Evolutionary conservation across 1,284 basidiomycete species (phyloP).

Genomic region (Tilletia caries): DNA sequence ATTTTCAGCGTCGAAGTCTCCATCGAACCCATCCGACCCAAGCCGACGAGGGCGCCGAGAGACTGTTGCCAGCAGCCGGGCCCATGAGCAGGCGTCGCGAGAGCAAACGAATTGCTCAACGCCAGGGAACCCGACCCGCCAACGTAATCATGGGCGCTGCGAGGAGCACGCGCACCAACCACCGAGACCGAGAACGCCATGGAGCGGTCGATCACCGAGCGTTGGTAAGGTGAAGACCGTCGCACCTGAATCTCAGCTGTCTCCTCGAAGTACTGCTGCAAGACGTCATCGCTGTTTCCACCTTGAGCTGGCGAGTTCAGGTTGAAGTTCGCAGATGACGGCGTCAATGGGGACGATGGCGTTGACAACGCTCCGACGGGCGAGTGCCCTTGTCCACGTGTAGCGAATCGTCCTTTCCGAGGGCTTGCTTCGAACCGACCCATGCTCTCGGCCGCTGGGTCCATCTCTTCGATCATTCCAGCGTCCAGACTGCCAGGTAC

Average conservation of each 20-base stretch:
- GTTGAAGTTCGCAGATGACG: background rate
- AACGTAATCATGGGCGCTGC: conserved; percentile 12
- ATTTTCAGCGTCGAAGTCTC: conserved; percentile 39
- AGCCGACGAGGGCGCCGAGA: conserved; percentile 39
- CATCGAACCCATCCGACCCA: conserved; percentile 30
- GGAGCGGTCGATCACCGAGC: conserved; percentile 41
- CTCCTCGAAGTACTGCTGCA: conserved; percentile 6
- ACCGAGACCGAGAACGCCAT: conserved; percentile 47
- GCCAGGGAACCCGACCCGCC: background rate
- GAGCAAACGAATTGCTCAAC: background rate
- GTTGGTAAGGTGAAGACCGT: conserved; percentile 41
- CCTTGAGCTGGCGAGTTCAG: background rate
- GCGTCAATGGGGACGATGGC: background rate
- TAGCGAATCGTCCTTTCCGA: conserved; percentile 7
- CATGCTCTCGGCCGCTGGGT: background rate
- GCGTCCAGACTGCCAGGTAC: background rate
- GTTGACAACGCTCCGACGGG: background rate
- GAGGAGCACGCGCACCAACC: conserved; percentile 34
- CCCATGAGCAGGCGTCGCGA: conserved; percentile 12
- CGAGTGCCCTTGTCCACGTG: background rate
- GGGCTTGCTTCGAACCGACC: background rate
- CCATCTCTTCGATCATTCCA: conserved; percentile 11
- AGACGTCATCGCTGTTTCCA: background rate
- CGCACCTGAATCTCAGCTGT: conserved; percentile 35
- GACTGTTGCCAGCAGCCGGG: conserved; percentile 17